phyloP scores from a whole-genome alignment of 192 early-diverging fungal species.

The Coemansia pectinata region DNA sequence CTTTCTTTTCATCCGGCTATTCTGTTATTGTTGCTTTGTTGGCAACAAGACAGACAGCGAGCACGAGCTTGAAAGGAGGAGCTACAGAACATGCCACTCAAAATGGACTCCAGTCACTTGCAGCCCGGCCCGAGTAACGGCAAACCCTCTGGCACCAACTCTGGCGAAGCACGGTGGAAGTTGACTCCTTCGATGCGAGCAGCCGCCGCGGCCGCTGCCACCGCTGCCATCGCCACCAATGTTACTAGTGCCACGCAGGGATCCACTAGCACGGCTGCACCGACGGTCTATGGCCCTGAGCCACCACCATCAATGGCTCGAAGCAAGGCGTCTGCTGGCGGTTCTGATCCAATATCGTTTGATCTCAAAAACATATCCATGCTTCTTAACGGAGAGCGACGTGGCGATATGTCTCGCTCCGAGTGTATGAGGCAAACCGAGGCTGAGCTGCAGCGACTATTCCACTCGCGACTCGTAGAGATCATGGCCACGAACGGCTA shows the following conservation, averaged over 20 bases:
- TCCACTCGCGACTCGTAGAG: slow-evolving; percentile 27
- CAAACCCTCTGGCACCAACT: not conserved
- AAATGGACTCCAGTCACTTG: slow-evolving; percentile 3
- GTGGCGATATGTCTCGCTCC: slow-evolving; percentile 15
- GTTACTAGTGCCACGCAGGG: not conserved
- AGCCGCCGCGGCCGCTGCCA: not conserved
- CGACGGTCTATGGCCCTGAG: slow-evolving; percentile 44
- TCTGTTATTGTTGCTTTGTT: not conserved
- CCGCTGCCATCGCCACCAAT: not conserved
- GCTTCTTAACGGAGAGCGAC: slow-evolving; percentile 10
- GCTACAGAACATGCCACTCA: not conserved
- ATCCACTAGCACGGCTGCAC: not conserved
- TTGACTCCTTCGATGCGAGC: not conserved
- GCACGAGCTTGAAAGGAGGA: not conserved
- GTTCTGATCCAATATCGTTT: not conserved
- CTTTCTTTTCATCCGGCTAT: not conserved
- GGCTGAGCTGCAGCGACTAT: slow-evolving; percentile 31
- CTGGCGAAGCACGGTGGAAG: not conserved
- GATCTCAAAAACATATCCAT: slow-evolving; percentile 17
- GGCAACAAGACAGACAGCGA: not conserved
- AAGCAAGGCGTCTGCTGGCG: slow-evolving; percentile 11
- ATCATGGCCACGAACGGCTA: slow-evolving; percentile 46
- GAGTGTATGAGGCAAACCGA: slow-evolving; percentile 33
- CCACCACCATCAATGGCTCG: slow-evolving; percentile 49
- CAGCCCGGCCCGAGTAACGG: not conserved